phyloP scores from a whole-genome alignment of 768 basidiomycete genomes.

The Naematelia aurantialba region DNA sequence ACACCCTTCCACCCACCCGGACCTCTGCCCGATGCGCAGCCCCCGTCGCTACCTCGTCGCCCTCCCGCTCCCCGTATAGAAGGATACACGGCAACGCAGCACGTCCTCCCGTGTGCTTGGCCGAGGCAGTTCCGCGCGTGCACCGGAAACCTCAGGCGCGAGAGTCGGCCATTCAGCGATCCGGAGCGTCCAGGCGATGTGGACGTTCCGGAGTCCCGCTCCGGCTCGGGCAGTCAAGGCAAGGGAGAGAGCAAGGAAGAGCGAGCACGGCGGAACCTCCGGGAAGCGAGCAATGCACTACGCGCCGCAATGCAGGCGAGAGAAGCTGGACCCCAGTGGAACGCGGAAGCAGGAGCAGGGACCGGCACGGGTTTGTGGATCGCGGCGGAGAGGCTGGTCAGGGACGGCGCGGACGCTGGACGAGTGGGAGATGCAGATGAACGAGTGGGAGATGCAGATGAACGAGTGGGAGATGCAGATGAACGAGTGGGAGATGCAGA shows the following conservation, averaged over 20 bases:
- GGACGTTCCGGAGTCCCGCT: too few relatives aligned
- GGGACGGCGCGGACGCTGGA: background rate
- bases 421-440: conserved; percentile 4
- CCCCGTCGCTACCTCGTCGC: background rate
- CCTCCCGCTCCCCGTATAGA: background rate
- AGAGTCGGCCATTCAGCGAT: background rate
- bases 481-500: background rate
- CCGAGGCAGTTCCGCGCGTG: background rate
- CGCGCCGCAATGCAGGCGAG: background rate
- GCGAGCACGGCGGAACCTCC: conserved; percentile 6
- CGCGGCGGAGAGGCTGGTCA: conserved; percentile 23
- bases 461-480: background rate
- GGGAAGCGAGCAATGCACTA: conserved; percentile 8
- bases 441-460: conserved; percentile 57
- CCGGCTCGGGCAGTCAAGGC: background rate
- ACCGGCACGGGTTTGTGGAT: conserved; percentile 13
- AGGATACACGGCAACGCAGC: background rate
- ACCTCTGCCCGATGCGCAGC: too few relatives aligned
- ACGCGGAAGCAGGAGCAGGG: conserved; percentile 1
- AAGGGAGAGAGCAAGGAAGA: conserved; percentile 18
- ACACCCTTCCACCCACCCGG: background rate
- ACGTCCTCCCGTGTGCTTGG: background rate
- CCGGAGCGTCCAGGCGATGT: too few relatives aligned
- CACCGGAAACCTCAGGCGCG: background rate
- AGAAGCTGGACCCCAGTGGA: conserved; percentile 6